A percentile compares a stretch with the other conserved stretches of the same genome.
phyloP scores from a whole-genome alignment of 768 basidiomycete species.

The Wakefieldia striispora region DNA sequence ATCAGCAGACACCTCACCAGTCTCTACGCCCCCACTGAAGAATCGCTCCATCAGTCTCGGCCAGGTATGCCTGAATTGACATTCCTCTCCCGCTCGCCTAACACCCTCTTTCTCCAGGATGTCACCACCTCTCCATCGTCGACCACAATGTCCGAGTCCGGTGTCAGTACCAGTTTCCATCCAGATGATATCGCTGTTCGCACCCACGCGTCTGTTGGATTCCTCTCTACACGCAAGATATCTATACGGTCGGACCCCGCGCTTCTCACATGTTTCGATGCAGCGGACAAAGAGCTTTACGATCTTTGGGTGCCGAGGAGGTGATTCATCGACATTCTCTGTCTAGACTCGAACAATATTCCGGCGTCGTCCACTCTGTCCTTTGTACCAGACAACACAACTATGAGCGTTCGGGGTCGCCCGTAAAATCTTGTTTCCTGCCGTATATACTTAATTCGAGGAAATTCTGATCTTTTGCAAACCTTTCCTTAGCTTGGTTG shows the following conservation, averaged over 20 bases:
- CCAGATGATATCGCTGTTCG: slow-evolving; percentile 19
- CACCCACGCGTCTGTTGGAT: slow-evolving; percentile 17
- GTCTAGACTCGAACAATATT: not conserved
- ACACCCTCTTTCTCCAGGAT: slow-evolving; percentile 11
- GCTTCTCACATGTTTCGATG: slow-evolving; percentile 72
- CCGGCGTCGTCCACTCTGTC: too few relatives aligned
- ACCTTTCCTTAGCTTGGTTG: too few relatives aligned
- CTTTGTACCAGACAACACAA: too few relatives aligned
- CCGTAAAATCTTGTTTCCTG: too few relatives aligned
- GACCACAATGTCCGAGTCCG: slow-evolving; percentile 31
- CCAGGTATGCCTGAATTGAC: slow-evolving; percentile 13
- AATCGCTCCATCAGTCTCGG: slow-evolving; percentile 10
- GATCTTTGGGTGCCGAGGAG: slow-evolving; percentile 64
- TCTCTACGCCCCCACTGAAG: slow-evolving; percentile 16
- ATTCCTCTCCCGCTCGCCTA: not conserved
- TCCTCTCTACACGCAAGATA: slow-evolving; percentile 36
- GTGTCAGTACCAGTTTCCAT: slow-evolving; percentile 20
- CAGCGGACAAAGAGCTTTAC: slow-evolving; percentile 72
- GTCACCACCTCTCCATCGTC: slow-evolving; percentile 27
- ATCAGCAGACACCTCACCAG: slow-evolving; percentile 3
- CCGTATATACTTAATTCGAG: too few relatives aligned
- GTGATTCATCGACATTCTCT: slow-evolving; percentile 8
- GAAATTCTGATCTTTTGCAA: too few relatives aligned
- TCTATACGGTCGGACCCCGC: slow-evolving; percentile 63
- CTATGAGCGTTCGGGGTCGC: too few relatives aligned